Base-by-base conservation (phyloP, 352 stramenopile genomes). In the Elongisporangium undulatum region DNA sequence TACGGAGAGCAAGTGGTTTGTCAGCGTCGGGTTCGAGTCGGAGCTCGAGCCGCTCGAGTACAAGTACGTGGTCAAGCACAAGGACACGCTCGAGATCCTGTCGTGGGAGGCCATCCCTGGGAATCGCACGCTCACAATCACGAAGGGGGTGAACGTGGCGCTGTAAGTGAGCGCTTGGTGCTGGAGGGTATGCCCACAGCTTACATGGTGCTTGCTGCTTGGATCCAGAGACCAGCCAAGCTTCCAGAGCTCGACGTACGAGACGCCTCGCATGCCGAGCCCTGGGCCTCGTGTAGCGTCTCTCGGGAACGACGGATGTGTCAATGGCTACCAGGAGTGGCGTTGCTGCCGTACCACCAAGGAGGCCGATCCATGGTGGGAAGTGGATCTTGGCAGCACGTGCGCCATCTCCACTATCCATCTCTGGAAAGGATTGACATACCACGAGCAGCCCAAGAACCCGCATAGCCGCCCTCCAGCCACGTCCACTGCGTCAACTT, bases 81-180 rank as follows among this genome's bases (percentile, higher is more conserved):
- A 26, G 4, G 24, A 61, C 29, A 73, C 63, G 19, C 62, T 62
- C 6, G 75, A 82, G 39, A 59, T 89, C 10, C 16, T 88, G 20
- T 84, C 80, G 29, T 94, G 85, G 85, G 85, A 94, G 54, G 72
- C 76, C 19, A 67, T 94, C 9, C 82, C 82, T 22, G 82, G 82
- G 24, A 89, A 92, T 56, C 69, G 82, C 56, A 86, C 77, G 61
- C 60, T 87, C 51, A 85, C 75, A 13, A 64, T 82, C 49, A 62
- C 71, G 5, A 61, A 41, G 9, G 71, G 64, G 7, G 61, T 45
- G 4, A 91, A 91, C 24, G 66, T 89, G 4, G 79, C 81, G 20
- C 66, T 74, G 81, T 92, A 73, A 67, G 80, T 75, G 51, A 9
- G 52, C 16, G 8, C 24, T 3, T 16, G 4, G 15, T 41, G 8